Evolutionary conservation across 2,329 filamentous ascomycete species (phyloP), one percentile per base, ranked within the genome.

Genomic region (Ophiostoma populinum): DNA sequence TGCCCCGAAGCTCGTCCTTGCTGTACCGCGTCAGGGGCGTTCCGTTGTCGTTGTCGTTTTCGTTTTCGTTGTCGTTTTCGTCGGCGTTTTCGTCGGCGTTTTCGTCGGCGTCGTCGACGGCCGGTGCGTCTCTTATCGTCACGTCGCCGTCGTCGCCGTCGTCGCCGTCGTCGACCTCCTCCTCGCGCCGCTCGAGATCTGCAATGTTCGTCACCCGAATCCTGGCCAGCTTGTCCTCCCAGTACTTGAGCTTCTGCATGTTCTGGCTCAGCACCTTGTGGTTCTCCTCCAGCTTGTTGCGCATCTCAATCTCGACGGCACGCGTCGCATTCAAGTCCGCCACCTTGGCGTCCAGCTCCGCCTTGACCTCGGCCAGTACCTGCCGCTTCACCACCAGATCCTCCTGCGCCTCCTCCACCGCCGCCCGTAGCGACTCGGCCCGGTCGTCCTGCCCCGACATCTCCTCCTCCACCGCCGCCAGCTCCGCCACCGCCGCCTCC

Each of bases 221-320:
- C 59, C 93, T 95, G 35, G 67, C 65, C 7, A 92, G 63, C 59
- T 95, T 94, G 40, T 93, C 82, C 36, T 85, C 64, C 85, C 86
- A 95, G 59, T 93, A 82, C 24, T 66, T 68, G 26, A 80, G 67
- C 40, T 80, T 75, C 56, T 81, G 86, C 53, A 92, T 75, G 55
- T 92, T 93, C 50, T 95, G 87, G 0, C 61, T 56, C 11, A 95
- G 67, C 8, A 77, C 71, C 58, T 98, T 98, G 45, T 93, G 80
- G 53, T 87, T 90, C 51, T 95, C 87, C 50, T 95, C 90, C 2
- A 98, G 75, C 59, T 92, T 92, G 57, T 95, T 95, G 43, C 81
- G 80, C 85, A 95, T 94, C 56, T 98, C 90, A 41, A 98, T 94
- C 55, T 98, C 90, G 3, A 78, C 63, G 1, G 83, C 86, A 8